Evolutionary conservation across 306 rosid genomes (phyloP), one percentile per base, ranked within the genome.

Genomic region (Echinosophora koreensis): DNA sequence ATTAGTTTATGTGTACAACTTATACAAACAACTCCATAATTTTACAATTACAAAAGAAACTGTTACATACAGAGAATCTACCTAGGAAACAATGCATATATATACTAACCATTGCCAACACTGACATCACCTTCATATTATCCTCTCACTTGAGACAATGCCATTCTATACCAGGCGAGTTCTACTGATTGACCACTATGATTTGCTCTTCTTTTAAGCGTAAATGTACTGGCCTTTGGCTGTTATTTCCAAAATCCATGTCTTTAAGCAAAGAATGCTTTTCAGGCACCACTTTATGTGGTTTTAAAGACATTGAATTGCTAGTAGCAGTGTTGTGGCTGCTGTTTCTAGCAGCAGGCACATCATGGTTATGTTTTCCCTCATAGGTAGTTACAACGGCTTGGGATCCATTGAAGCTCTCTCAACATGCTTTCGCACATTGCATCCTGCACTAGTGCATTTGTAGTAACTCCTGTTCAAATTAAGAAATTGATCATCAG

Each of bases 351-450:
- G 91, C 91, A 74, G 90, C 88, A 9, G 96, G 96, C 14, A 90
- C 90, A 81, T 88, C 87, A 3, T 90, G 96, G 66, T 83, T 85
- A 58, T 90, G 96, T 67, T 90, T 90, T 8, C 96, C 93, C 70
- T 90, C 96, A 10, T 90, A 90, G 14, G 96, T 80, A 10, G 96
- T 90, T 57, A 90, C 79, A 52, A 90, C 96, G 18, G 96, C 93
- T 68, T 88, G 10, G 90, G 73, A 66, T 90, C 96, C 11, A 86
- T 85, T 16, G 93, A 84, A 77, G 96, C 92, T 77, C 96, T 90
- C 82, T 90, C 96, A 6, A 90, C 91, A 71, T 90, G 96, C 77
- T 90, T 90, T 3, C 93, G 91, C 34, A 90, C 96, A 38, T 88
- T 90, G 85, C 96, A 90, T 57, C 96, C 93, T 2, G 81, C 66